Conservation (phyloP, 352 stramenopile genomes). For the Globisporangium solare region DNA sequence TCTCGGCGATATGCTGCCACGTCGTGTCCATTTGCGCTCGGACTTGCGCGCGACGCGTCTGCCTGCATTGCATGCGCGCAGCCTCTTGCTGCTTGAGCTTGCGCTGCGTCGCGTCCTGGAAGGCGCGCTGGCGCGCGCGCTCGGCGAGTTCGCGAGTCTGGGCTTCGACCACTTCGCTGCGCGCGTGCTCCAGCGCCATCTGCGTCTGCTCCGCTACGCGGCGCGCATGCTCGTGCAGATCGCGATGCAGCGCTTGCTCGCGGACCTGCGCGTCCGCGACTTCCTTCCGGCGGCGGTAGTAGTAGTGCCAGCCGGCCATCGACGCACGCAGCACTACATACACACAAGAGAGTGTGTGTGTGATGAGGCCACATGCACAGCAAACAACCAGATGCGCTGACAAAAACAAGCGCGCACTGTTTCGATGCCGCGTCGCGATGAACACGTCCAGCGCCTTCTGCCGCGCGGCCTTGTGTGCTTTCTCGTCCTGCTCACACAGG, state of each 20-base stretch:
- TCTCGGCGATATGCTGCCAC: conserved; percentile 41
- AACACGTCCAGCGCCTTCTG: conserved; percentile 24
- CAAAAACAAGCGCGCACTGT: conserved; percentile 17
- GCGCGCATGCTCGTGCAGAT: conserved; percentile 23
- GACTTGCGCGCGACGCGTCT: conserved; percentile 16
- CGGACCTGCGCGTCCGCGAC: conserved; percentile 33
- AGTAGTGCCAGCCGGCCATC: conserved; percentile 31
- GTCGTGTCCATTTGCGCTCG: conserved; percentile 26
- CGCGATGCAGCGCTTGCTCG: conserved; percentile 31
- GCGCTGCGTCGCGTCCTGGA: conserved; percentile 40
- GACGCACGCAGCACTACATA: conserved; percentile 18
- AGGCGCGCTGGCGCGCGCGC: conserved; percentile 27
- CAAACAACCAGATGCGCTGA: too few relatives aligned
- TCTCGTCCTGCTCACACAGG: conserved; percentile 21
- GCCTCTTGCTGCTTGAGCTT: conserved; percentile 54
- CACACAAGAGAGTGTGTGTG: background rate
- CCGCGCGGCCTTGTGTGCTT: conserved; percentile 19
- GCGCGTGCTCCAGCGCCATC: conserved; percentile 50
- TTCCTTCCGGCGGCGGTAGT: conserved; percentile 41
- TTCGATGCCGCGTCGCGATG: conserved; percentile 25
- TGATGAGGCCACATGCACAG: too few relatives aligned
- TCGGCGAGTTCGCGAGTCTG: conserved; percentile 24
- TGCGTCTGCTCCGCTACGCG: conserved; percentile 21
- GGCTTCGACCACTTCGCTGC: conserved; percentile 25
- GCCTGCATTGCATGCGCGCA: conserved; percentile 39